A percentile compares a stretch with the other conserved stretches of the same genome.
These are phyloP conservation scores for Pterocarpus macrocarpus DNA, from an alignment of 306 rosid genomes.

Conservation along the genomic window DNA sequence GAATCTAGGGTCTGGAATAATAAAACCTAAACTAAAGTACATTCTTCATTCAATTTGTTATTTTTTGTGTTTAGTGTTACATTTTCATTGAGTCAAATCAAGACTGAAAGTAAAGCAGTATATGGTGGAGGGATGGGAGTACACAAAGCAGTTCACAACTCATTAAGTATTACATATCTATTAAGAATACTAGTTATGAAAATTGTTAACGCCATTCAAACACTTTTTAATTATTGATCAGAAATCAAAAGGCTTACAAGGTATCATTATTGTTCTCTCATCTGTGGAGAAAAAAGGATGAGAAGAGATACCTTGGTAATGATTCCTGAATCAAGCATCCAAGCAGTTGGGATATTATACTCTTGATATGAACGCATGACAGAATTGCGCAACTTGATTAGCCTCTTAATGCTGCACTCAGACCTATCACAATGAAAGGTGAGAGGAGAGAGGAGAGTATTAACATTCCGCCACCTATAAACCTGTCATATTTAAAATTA, in stretches of 20 bases:
- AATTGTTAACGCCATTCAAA: neutral
- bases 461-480: conserved; percentile 26
- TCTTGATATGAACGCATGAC: conserved; percentile 70
- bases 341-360: conserved; percentile 75
- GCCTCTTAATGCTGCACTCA: conserved; percentile 75
- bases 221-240: neutral
- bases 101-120: neutral
- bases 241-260: conserved; percentile 4
- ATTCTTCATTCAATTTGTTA: conserved; percentile 10
- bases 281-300: neutral
- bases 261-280: conserved; percentile 9
- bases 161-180: neutral
- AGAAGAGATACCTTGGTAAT: conserved; percentile 63
- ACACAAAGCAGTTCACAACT: neutral
- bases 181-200: conserved; percentile 5
- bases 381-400: conserved; percentile 68
- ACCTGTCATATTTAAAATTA: neutral
- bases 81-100: neutral
- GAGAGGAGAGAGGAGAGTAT: conserved; percentile 33
- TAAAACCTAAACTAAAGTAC: neutral
- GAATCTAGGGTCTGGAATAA: neutral
- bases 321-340: conserved; percentile 97
- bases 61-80: neutral
- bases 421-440: conserved; percentile 64
- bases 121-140: neutral